Conservation (phyloP, 345 rosid genomes). For the Punica granatum region DNA sequence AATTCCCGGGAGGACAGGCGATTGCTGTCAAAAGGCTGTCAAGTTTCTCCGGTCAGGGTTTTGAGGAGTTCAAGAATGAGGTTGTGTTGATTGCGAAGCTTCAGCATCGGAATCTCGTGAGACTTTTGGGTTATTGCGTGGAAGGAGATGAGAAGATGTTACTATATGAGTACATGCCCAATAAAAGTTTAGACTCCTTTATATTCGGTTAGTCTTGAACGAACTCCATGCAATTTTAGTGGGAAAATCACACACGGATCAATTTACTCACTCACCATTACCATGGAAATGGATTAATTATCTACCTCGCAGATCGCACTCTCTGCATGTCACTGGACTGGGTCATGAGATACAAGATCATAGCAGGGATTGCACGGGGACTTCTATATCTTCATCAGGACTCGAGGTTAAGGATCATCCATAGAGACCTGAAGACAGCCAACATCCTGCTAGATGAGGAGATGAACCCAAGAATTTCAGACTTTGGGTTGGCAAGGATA, state of each 20-base stretch:
- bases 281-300: not conserved
- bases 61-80: no score
- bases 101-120: no score
- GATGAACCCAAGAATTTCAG: constrained; percentile 72
- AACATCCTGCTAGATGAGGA: constrained; percentile 54
- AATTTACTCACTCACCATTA: not conserved
- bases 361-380: constrained; percentile 62
- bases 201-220: constrained; percentile 25
- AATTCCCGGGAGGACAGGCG: constrained; percentile 34
- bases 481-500: constrained; percentile 68
- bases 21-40: constrained; percentile 58
- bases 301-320: constrained; percentile 23
- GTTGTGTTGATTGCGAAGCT: constrained; percentile 55
- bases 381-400: constrained; percentile 68
- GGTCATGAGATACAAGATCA: constrained; percentile 39
- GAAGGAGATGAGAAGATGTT: no score
- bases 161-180: no score
- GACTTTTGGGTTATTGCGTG: no score
- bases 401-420: constrained; percentile 62
- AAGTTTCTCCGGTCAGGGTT: constrained; percentile 55
- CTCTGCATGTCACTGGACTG: constrained; percentile 30
- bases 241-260: not conserved
- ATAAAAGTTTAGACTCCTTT: no score
- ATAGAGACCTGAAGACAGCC: constrained; percentile 61
- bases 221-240: not conserved